phyloP scores from a whole-genome alignment of 1,284 basidiomycete species.

The Leccinum pachyderme region DNA sequence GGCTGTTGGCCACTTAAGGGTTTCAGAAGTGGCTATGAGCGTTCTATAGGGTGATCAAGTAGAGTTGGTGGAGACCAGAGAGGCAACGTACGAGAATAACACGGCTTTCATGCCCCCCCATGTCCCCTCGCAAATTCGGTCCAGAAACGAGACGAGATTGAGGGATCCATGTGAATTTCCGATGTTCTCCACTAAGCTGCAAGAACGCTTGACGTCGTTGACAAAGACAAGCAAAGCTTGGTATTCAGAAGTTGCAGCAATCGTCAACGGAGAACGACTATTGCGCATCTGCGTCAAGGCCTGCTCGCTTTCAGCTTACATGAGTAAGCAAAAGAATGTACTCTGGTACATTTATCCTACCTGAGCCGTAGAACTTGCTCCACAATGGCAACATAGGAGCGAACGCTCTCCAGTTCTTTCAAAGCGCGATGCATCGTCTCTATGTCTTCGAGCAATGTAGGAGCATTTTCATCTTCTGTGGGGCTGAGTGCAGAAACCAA shows the following conservation, averaged over 20 bases:
- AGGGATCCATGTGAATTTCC: conserved; percentile 38
- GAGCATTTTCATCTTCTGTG: conserved; percentile 41
- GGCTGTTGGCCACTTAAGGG: conserved; percentile 77
- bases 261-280: conserved; percentile 41
- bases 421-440: conserved; percentile 72
- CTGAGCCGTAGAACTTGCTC: conserved; percentile 71
- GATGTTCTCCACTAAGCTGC: conserved; percentile 44
- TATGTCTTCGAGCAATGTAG: conserved; percentile 77
- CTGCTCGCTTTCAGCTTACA: conserved; percentile 45
- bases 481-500: conserved; percentile 55
- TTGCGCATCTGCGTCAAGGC: conserved; percentile 49
- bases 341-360: conserved; percentile 43
- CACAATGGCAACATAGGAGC: conserved; percentile 73
- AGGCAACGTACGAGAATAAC: conserved; percentile 58
- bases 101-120: conserved; percentile 72
- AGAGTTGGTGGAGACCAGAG: neutral
- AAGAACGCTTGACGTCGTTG: conserved; percentile 41
- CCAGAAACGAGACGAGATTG: conserved; percentile 57
- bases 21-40: conserved; percentile 65
- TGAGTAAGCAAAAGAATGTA: conserved; percentile 16
- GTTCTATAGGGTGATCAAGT: conserved; percentile 39
- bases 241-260: conserved; percentile 55
- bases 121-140: conserved; percentile 59
- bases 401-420: conserved; percentile 72
- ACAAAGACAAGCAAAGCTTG: conserved; percentile 62